Evolutionary conservation across 169 alveolate genomes (phyloP).

Genomic region (Plasmodium malariae): DNA sequence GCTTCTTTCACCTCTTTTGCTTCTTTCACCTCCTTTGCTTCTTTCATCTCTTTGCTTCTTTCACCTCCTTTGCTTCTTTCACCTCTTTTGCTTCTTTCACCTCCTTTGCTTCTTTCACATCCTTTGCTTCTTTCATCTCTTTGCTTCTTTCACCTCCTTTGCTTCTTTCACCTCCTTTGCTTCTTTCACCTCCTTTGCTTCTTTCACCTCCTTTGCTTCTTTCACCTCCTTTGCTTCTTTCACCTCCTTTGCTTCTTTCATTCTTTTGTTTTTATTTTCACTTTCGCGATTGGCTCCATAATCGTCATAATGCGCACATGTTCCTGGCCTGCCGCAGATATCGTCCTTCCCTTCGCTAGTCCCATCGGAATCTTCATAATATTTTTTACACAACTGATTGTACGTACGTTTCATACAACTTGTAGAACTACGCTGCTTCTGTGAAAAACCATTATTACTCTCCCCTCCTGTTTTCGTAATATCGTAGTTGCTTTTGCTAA

Average conservation of each 20-base stretch:
- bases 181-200: background rate
- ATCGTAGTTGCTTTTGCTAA: background rate
- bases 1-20: no score
- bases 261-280: background rate
- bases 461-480: background rate
- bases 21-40: no score
- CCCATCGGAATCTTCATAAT: conserved; percentile 5
- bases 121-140: background rate
- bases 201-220: background rate
- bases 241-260: background rate
- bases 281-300: background rate
- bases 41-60: no score
- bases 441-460: background rate
- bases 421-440: background rate
- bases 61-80: no score
- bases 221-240: no score
- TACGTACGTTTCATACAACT: background rate
- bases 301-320: background rate
- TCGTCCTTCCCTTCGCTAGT: background rate
- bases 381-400: background rate
- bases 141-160: no score
- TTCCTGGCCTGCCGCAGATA: no score
- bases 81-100: no score
- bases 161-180: no score
- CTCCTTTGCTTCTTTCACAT: no score